Percentiles rank a stretch among this genome's conserved stretches.
These are phyloP conservation scores for Lachnum nothofagi DNA, from an alignment of 2,329 filamentous ascomycete species.

Conservation along the genomic window DNA sequence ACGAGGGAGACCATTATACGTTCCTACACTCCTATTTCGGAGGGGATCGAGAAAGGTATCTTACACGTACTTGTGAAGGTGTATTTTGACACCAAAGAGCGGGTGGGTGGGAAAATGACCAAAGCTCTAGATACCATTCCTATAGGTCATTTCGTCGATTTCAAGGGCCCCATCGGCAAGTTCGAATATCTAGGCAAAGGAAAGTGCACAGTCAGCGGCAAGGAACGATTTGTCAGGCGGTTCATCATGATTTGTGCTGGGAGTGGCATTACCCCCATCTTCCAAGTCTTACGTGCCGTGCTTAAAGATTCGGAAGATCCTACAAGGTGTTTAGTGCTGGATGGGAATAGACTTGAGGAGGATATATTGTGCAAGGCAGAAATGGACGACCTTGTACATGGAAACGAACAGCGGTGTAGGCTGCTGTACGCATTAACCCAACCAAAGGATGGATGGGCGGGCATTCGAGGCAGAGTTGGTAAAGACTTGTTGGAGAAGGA, in stretches of 20 bases:
- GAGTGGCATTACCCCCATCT: conserved; percentile 89
- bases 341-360: conserved; percentile 71
- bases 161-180: conserved; percentile 84
- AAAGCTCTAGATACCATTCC: conserved; percentile 69
- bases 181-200: conserved; percentile 74
- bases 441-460: conserved; percentile 60
- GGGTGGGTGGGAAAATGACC: conserved; percentile 73
- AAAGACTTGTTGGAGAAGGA: conserved; percentile 57
- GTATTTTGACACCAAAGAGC: conserved; percentile 58
- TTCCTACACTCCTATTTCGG: conserved; percentile 79
- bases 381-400: conserved; percentile 57
- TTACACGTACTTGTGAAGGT: conserved; percentile 78
- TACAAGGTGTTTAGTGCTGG: conserved; percentile 66
- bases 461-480: conserved; percentile 62
- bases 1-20: conserved; percentile 71
- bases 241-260: conserved; percentile 87
- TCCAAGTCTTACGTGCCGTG: conserved; percentile 72
- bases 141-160: conserved; percentile 68
- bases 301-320: conserved; percentile 57
- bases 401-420: conserved; percentile 52
- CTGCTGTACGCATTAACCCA: conserved; percentile 67
- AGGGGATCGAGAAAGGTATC: conserved; percentile 53
- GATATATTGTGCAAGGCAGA: conserved; percentile 79
- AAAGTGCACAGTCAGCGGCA: conserved; percentile 54
- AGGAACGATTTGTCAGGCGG: conserved; percentile 51